Evolutionary conservation across 2,329 filamentous ascomycete genomes (phyloP), one percentile per base, ranked within the genome.

Genomic region (Colletotrichum spinosum): DNA sequence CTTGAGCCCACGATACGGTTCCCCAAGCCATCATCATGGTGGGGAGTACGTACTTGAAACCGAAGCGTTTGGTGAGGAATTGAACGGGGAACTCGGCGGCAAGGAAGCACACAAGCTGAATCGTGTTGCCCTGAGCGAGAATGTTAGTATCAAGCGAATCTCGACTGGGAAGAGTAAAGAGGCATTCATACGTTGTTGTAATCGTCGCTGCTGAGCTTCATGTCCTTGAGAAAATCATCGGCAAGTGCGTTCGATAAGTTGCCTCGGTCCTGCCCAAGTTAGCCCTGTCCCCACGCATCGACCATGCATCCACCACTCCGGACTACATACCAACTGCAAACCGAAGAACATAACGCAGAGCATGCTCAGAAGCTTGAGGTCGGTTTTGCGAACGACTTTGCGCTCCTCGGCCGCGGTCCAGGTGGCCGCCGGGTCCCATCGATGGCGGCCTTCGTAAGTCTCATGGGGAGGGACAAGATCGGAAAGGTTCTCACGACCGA

Each of bases 171-270:
- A 33, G 6, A 38, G 12, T 9, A 49, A 8, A 11, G 25, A 5
- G 44, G 11, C 5, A 12, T n/a, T 34, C 64, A 38, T 25, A 78
- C 78, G 70, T 87, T 82, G 68, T 88, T 88, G 72, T 86, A 88
- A 65, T 87, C 83, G 72, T 86, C 79, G 9, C 78, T 82, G 0
- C 73, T 81, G 61, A 85, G 62, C 0, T 76, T 72, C 35, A 84
- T 73, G 60, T 89, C 89, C 52, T 74, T 77, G 8, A 92, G 79
- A 70, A 91, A 80, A 69, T 88, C 86, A 71, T 90, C 88, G 2
- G 86, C 87, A 37, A 88, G 77, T 3, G 88, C 88, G 69, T 89
- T 88, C 59, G 80, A 81, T 71, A 91, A 77, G 70, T 91, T 91
- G 55, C 87, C 87, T 52, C 89, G 80, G 72, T 90, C 88, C 25